Base-by-base conservation (phyloP, 192 early-diverging fungal species). In the Coemansia furcata region DNA sequence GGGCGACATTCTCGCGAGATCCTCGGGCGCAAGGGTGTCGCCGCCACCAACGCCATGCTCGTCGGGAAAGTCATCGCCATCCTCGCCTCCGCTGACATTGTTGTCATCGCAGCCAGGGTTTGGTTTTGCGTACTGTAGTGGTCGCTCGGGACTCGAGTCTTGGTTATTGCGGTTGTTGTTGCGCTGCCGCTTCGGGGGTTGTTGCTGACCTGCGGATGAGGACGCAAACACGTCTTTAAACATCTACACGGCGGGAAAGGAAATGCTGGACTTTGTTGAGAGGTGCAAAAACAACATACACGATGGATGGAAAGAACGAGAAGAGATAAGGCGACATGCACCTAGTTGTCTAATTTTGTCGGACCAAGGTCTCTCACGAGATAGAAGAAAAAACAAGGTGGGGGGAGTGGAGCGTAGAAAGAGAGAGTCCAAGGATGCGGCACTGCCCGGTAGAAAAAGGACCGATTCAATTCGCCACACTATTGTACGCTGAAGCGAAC, bases 1-100 rank as follows among this genome's bases (percentile, higher is more conserved):
- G 7, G 66, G 66, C 6, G 66, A 68, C 66, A 68, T 60, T 23
- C 66, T 60, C 15, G 36, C 58, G 8, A 60, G 58, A 39, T 60
- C 36, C 37, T 35, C 58, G 8, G 54, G 30, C 14, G 29, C 30
- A 32, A 33, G 46, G 19, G 8, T 47, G 46, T 21, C 19, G 46
- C 46, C 54, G 12, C 30, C 30, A 32, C 54, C 15, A n/a, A 2
- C 35, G 19, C 35, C 36, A 23, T 60, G 37, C 26, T 55, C 29
- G 52, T 55, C 52, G 23, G 52, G 52, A 19, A 38, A 19, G 39
- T 60, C 58, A 19, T 60, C 33, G 57, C 29, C 57, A 6, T 32
- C 58, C 3, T 33, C 58, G 6, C 37, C 32, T 6, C 36, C 58
- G 35, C 32, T 38, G 8, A 11, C 36, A 38, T 60, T 19, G 58